A percentile compares a stretch with the other conserved stretches of the same genome.
Evolutionary conservation across 1,139 yeast genomes (phyloP).

Genomic region (Saccharomyces hybrid): DNA sequence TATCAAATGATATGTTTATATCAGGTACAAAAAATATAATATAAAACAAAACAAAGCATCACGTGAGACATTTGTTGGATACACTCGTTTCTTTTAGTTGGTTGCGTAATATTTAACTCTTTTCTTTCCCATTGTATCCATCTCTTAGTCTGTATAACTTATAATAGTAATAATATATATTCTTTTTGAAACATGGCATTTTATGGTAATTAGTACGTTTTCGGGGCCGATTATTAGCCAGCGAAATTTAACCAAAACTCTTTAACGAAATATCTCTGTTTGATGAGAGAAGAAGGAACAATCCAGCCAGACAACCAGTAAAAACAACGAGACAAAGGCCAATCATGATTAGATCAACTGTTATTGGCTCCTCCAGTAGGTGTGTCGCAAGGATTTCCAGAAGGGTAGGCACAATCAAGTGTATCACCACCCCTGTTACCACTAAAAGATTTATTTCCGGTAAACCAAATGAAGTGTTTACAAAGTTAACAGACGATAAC

Average conservation of each 20-base stretch:
- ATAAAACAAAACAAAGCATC: not conserved
- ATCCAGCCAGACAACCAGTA: not conserved
- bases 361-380: not conserved
- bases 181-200: not conserved
- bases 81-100: not conserved
- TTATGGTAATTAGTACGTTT: not conserved
- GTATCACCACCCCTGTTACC: not conserved
- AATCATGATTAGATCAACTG: not conserved
- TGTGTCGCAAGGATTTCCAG: not conserved
- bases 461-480: slow-evolving; percentile 33
- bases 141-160: not conserved
- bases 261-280: not conserved
- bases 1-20: not conserved
- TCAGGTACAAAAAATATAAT: not conserved
- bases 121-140: not conserved
- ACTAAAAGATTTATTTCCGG: slow-evolving; percentile 15
- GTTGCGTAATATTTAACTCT: not conserved
- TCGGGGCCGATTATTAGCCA: not conserved
- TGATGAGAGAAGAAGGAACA: not conserved
- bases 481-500: slow-evolving; percentile 49
- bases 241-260: not conserved
- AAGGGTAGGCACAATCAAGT: not conserved
- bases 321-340: not conserved
- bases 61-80: not conserved
- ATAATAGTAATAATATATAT: not conserved